Base-by-base conservation (phyloP, 23 red algal genomes). In the Agarophyton chilense region DNA sequence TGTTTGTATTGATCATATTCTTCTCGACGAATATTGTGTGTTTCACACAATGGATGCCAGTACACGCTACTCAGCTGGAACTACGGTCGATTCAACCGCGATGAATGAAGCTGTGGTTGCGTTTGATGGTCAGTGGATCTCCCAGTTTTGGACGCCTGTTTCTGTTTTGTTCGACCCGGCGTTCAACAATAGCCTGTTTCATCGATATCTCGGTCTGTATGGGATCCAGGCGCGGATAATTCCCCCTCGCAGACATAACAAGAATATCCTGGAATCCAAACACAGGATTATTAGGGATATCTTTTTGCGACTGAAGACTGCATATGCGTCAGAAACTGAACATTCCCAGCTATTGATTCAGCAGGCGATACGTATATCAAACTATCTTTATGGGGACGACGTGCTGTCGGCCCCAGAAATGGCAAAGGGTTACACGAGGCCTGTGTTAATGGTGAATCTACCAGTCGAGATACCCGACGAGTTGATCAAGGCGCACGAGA, bases 1-100 rank as follows among this genome's bases (percentile, higher is more conserved):
- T 19, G 53, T 82, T 14, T 50, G 53, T 29, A 51, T 82, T 9
- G 78, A 82, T 39, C 78, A 82, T 21, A 57, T 82, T 28, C 61
- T 34, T 14, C 21, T 82, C 24, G 22, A 82, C 25, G 19, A 33
- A 13, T 35, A 57, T 14, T 41, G 54, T 21, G 24, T 61, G 16
- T 62, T 82, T 82, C 52, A 62, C 10, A 24, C 22, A 5, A 2
- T 82, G 78, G 52, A 57, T 42, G 31, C 56, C 16, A 51, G 34
- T 24, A 34, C 72, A 13, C 35, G 41, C 14, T 78, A 78, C 18
- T 78, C 72, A n/a, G 47, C 29, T 26, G 78, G 1, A 1, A 35
- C 35, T 61, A 18, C 44, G 4, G 54, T 82, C 25, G 28, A 29
- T 31, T 22, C 17, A 17, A 82, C 54, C 10, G 52, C 52, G 11